Evolutionary conservation across 108 stramenopile genomes (phyloP), one percentile per base, ranked within the genome.

Genomic region (Mayamaea pseudoterrestris): DNA sequence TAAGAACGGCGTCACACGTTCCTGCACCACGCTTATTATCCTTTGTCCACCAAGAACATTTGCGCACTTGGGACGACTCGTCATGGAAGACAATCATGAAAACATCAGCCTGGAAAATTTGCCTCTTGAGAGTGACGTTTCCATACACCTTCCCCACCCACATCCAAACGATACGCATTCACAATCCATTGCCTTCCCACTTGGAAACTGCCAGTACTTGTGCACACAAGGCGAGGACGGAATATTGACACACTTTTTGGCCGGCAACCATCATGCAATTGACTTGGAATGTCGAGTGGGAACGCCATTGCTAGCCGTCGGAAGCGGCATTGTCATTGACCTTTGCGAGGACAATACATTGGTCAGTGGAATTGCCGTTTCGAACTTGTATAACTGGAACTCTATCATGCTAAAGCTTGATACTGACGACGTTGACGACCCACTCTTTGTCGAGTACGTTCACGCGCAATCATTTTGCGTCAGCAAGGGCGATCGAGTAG

Each of bases 251-350:
- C 90, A 92, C 57, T 92, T 82, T 47, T 88, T 86, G 41, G 66
- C 78, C 27, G 81, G 85, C 13, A 88, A 88, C 64, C 56, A 69
- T 18, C 83, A 85, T 54, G 85, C 90, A 2, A 66, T 92, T 24
- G 90, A 92, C 43, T 84, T 92, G 58, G 63, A 66, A 29, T 92
- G 90, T 66, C 76, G 75, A 5, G 58, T 80, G 14, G 90, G 90
- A 1, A 92, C 90, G 21, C 69, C 67, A 18, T 52, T 87, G 6
- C 57, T 87, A 32, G 83, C 90, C 5, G 76, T 84, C 0, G 74
- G 47, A 1, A 59, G 75, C 41, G 90, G 83, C 3, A 32, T 50
- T 30, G 76, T 92, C 2, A 61, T 83, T 11, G 67, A 78, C 44
- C 68, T 74, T 18, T 47, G 63, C 2, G 69, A 86, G 22, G 18